phyloP scores from a whole-genome alignment of 1,284 basidiomycete genomes.

The Puccinia horiana region DNA sequence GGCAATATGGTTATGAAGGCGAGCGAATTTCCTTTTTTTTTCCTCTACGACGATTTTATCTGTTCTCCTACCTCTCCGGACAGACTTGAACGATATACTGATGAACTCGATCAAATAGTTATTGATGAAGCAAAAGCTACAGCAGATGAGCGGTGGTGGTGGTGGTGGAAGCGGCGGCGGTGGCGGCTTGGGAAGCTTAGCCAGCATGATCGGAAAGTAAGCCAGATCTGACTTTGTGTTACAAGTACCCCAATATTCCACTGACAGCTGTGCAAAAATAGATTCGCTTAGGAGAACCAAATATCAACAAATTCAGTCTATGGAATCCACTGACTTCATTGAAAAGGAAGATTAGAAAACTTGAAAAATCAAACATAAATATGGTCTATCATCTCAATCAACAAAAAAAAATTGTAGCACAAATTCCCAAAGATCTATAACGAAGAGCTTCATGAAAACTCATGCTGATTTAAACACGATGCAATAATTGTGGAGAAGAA shows the following conservation, averaged over 20 bases:
- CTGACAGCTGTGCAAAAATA: neutral
- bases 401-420: neutral
- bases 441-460: neutral
- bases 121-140: slow-evolving; percentile 42
- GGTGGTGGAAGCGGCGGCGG: slow-evolving; percentile 26
- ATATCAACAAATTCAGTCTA: no score
- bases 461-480: no score
- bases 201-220: slow-evolving; percentile 42
- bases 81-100: neutral
- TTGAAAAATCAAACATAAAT: neutral
- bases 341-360: neutral
- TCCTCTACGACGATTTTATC: no score
- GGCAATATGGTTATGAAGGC: slow-evolving; percentile 48
- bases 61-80: no score
- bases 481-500: no score
- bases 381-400: neutral
- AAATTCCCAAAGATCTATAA: neutral
- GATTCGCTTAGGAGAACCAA: neutral
- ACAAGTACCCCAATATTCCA: neutral
- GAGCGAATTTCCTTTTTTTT: neutral
- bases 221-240: neutral
- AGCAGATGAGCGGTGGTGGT: slow-evolving; percentile 37
- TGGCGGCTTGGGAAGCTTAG: slow-evolving; percentile 38
- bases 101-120: slow-evolving; percentile 1
- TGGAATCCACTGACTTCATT: no score